Percentiles rank a stretch among this genome's conserved stretches.
Evolutionary conservation across 257 asterid genomes (phyloP).

Genomic region (Ilex asprella): DNA sequence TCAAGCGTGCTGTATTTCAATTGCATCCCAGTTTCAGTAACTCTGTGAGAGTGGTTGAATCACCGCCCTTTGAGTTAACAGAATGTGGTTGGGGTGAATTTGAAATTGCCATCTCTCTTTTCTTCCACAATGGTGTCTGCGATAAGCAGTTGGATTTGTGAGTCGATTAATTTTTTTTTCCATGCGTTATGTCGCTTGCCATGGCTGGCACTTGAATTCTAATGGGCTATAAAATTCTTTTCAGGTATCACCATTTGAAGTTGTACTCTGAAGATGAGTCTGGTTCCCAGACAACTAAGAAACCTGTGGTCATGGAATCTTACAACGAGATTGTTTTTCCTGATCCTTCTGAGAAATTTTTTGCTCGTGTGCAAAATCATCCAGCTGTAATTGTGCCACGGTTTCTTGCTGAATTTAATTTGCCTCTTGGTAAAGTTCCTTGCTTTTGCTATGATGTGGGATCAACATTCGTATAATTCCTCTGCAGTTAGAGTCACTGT

Average conservation of each 20-base stretch:
- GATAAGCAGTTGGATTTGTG: conserved; percentile 92
- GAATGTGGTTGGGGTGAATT: conserved; percentile 99
- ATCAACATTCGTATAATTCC: not conserved
- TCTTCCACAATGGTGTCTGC: conserved; percentile 62
- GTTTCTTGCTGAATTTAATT: conserved; percentile 44
- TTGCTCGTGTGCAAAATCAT: conserved; percentile 71
- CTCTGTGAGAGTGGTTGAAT: conserved; percentile 69
- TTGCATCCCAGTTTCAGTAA: conserved; percentile 90
- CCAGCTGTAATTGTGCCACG: conserved; percentile 71
- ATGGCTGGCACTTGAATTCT: no score
- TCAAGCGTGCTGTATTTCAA: conserved; percentile 81
- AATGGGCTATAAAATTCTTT: not conserved
- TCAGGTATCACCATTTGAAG: conserved; percentile 82
- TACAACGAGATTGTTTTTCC: conserved; percentile 81
- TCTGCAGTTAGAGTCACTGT: not conserved
- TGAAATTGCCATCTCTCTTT: conserved; percentile 84
- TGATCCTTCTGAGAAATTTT: conserved; percentile 74
- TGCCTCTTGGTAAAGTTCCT: conserved; percentile 54
- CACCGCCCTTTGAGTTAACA: conserved; percentile 80
- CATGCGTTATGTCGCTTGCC: no score
- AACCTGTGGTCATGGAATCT: conserved; percentile 75
- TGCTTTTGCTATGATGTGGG: conserved; percentile 8
- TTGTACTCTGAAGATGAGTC: conserved; percentile 80
- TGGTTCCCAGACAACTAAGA: conserved; percentile 65
- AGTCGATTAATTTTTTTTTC: conserved; percentile 26